Conservation (phyloP, 768 basidiomycete genomes). For the Trametes maxima region DNA sequence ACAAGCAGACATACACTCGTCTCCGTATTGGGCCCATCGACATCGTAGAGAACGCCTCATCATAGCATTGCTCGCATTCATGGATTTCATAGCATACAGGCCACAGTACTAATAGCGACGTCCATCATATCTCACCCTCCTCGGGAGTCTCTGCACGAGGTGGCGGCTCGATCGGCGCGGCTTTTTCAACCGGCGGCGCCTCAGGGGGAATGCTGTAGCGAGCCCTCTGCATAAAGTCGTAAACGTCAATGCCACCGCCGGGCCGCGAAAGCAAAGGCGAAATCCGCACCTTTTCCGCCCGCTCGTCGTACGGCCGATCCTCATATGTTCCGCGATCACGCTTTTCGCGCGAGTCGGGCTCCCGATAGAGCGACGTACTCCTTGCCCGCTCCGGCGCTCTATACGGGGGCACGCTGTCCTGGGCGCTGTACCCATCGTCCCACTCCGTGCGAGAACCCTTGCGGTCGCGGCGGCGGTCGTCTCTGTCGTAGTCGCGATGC, state of each 20-base stretch:
- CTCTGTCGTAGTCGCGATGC: conserved; percentile 59
- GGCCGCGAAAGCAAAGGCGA: neutral
- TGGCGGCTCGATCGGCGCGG: conserved; percentile 26
- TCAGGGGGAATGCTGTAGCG: conserved; percentile 40
- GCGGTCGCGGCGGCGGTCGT: conserved; percentile 49
- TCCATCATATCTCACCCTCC: conserved; percentile 77
- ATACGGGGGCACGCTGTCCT: conserved; percentile 41
- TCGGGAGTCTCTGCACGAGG: conserved; percentile 77
- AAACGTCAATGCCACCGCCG: conserved; percentile 4
- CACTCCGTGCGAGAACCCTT: conserved; percentile 45
- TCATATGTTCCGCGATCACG: conserved; percentile 42
- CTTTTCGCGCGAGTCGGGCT: conserved; percentile 35
- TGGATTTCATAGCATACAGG: conserved; percentile 16
- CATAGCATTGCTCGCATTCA: conserved; percentile 29
- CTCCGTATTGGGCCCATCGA: conserved; percentile 86
- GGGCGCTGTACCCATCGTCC: conserved; percentile 46
- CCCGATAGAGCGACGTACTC: conserved; percentile 44
- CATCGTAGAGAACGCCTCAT: conserved; percentile 40
- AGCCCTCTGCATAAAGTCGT: conserved; percentile 19
- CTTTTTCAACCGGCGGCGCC: conserved; percentile 45
- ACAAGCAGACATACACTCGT: conserved; percentile 96
- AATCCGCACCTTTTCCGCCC: conserved; percentile 66
- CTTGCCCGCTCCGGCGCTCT: conserved; percentile 48
- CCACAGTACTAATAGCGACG: conserved; percentile 4
- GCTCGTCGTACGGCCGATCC: conserved; percentile 53